Base-by-base conservation (phyloP, 495 filamentous ascomycete species). In the Cercophora samala region DNA sequence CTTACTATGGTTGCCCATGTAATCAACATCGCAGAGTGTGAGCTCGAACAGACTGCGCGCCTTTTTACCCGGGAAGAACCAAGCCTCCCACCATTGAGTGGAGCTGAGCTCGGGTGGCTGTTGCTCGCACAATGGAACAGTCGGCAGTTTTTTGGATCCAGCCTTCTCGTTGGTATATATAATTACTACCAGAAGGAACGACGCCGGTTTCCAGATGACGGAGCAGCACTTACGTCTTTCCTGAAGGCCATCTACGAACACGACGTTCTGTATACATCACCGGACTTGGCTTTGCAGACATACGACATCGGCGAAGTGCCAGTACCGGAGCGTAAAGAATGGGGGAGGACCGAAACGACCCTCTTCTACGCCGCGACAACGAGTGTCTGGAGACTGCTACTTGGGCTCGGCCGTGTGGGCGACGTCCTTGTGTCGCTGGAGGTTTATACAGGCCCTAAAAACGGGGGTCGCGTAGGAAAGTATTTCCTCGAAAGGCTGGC, bases 71-170 rank as follows among this genome's bases (percentile, higher is more conserved):
- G 29, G 23, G 32, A 53, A 17, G 53, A 66, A 4, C 5, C 55
- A 5, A 60, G 25, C n/a, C 52, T 65, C 24, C 25, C 46, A 26
- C 61, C 63, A 1, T 15, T 78, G 46, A 61, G 42, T 11, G 42
- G 32, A 15, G 52, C 60, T 2, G 73, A 75, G 22, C 23, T 77
- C 24, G 75, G 66, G 62, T 69, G 66, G 25, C 55, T 78, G 64
- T 53, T 75, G 5, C 9, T 75, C 11, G 58, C 63, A 6, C 75
- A 77, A 32, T 77, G 76, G 76, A 19, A 19, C 9, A 78, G 73
- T 29, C 71, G 72, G 17, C 64, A 70, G 13, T 72, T 72, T 37
- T 55, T 75, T 26, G 29, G n/a, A 23, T 23, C 53, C 0, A 11
- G 22, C 37, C n/a, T 4, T 21, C n/a, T 56, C 18, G 15, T 9